Conservation (phyloP, 768 basidiomycete species). For the Mycena filopes region DNA sequence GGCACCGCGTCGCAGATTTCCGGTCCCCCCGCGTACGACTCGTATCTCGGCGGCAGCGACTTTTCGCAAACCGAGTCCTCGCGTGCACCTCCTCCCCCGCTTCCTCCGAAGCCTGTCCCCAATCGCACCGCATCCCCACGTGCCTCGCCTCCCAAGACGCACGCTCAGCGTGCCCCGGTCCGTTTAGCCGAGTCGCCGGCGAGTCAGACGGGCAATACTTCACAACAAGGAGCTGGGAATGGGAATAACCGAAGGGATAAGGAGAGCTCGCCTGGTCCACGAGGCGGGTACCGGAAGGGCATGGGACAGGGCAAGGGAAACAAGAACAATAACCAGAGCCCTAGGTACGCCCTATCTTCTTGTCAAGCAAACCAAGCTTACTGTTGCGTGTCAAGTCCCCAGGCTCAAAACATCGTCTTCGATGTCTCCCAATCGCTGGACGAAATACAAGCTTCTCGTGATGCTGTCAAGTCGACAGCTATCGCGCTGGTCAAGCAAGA, state of each 20-base stretch:
- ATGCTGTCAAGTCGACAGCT: conserved; percentile 88
- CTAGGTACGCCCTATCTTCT: conserved; percentile 54
- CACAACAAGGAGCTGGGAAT: conserved; percentile 37
- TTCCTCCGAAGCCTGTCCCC: conserved; percentile 67
- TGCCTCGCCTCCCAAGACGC: conserved; percentile 72
- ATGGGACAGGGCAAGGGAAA: conserved; percentile 53
- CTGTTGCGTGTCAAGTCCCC: conserved; percentile 52
- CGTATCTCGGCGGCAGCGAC: conserved; percentile 55
- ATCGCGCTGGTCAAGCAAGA: conserved; percentile 91
- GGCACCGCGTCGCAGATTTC: conserved; percentile 48
- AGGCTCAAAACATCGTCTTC: conserved; percentile 75
- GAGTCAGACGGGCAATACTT: conserved; percentile 48
- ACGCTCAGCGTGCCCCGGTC: conserved; percentile 59
- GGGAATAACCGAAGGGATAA: conserved; percentile 64
- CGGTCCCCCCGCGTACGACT: conserved; percentile 56
- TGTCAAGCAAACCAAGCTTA: conserved; percentile 12
- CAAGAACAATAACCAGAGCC: conserved; percentile 63
- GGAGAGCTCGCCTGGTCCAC: conserved; percentile 75
- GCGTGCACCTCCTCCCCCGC: conserved; percentile 68
- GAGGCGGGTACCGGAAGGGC: conserved; percentile 47
- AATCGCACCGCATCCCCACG: conserved; percentile 66
- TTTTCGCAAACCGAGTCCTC: conserved; percentile 58
- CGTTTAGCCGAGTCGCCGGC: conserved; percentile 64
- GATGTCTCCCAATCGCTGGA: conserved; percentile 80
- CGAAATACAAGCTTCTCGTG: conserved; percentile 79